Evolutionary conservation across 1,139 yeast genomes (phyloP), one percentile per base, ranked within the genome.

Genomic region (Pichia norvegensis): DNA sequence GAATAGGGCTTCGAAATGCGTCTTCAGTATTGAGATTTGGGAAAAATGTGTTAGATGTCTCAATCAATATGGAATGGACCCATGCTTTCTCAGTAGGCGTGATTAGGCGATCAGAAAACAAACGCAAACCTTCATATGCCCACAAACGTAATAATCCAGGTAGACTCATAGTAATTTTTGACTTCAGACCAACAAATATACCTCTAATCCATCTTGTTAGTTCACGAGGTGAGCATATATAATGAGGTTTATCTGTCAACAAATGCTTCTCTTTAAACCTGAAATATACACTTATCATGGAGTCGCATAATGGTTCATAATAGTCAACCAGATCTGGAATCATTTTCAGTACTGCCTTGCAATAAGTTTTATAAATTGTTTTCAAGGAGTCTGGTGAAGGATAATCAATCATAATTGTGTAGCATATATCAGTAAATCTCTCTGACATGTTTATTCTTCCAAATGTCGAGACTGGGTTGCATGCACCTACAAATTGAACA

Each of bases 401-500:
- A 58, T 88, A 84, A 54, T 83, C 95, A 7, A 90, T 85, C 76
- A 80, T 75, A 0, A 92, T 57, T 7, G 87, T 69, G 1, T 83
- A 67, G 6, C 78, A 71, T 56, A 83, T 94, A 10, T 95, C 72
- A 42, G 85, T 63, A 57, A 90, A 82, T 44, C 97, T 67, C n/a
- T 68, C 62, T 1, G 79, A 67, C 33, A 92, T 61, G 4, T 61
- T 63, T 17, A 73, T 69, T 53, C 98, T 72, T 0, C 97, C 96
- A 2, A 79, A 77, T 62, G 86, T 95, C 1, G 79, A 70, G 0
- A 96, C 82, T 1, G 97, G 92, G 58, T 92, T 92, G 62, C 97
- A 92, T 0, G 98, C 97, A 7, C 95, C 97, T 13, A 90, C 95
- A 66, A 92, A 75, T 58, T 85, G 95, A 36, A 92, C 70, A 44